These are phyloP conservation scores for Apiospora phragmitis DNA, from an alignment of 2,329 filamentous ascomycete species.

Conservation along the genomic window DNA sequence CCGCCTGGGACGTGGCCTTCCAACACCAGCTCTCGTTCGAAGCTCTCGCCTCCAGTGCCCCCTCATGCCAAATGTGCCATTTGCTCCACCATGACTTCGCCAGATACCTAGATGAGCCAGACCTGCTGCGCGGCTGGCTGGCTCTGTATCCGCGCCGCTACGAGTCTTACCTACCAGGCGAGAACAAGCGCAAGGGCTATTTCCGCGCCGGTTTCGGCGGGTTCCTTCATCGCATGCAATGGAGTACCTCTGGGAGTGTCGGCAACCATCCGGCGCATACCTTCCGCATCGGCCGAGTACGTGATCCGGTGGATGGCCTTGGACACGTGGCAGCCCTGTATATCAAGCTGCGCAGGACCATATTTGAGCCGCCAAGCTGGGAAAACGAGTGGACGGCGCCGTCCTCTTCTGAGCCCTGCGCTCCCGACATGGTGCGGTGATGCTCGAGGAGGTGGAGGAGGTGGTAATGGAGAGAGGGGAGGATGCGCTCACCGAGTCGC, in stretches of 20 bases:
- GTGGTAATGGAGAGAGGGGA: slow-evolving; percentile 17
- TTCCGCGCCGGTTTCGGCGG: slow-evolving; percentile 21
- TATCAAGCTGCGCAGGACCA: slow-evolving; percentile 8
- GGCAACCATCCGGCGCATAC: slow-evolving; percentile 18
- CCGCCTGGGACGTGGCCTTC: slow-evolving; percentile 16
- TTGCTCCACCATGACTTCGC: slow-evolving; percentile 18
- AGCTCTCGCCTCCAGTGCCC: slow-evolving; percentile 17
- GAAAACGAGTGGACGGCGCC: slow-evolving; percentile 21
- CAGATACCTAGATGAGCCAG: background rate
- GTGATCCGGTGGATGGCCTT: background rate
- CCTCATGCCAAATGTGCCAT: slow-evolving; percentile 17
- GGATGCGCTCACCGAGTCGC: slow-evolving; percentile 13
- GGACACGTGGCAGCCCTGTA: slow-evolving; percentile 16
- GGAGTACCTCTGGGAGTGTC: slow-evolving; percentile 12
- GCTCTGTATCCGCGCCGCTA: slow-evolving; percentile 20
- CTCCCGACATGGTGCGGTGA: slow-evolving; percentile 7
- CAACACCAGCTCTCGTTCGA: slow-evolving; percentile 14
- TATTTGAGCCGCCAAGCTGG: slow-evolving; percentile 21
- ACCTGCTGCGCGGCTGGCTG: slow-evolving; percentile 19
- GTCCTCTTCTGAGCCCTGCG: slow-evolving; percentile 20
- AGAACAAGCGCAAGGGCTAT: slow-evolving; percentile 17
- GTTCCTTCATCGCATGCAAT: slow-evolving; percentile 13
- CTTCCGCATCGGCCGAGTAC: slow-evolving; percentile 17
- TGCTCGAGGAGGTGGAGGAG: slow-evolving; percentile 15
- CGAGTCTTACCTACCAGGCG: background rate